Evolutionary conservation across 2,329 filamentous ascomycete genomes (phyloP).

Genomic region (Cytospora piceae): DNA sequence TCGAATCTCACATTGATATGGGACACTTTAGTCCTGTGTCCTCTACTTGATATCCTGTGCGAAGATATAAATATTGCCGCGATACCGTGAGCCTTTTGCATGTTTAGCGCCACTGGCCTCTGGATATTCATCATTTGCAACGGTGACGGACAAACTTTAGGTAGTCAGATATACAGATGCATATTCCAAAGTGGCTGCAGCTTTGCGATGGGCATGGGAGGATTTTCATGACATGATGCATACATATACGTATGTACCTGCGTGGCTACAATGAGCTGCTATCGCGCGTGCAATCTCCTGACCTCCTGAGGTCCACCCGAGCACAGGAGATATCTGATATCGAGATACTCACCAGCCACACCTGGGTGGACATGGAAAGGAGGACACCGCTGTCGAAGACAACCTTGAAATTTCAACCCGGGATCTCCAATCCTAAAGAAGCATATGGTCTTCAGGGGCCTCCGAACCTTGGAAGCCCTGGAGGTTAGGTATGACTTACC

Average conservation of each 20-base stretch:
- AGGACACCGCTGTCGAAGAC: no score
- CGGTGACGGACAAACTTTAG: not conserved
- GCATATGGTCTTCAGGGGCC: no score
- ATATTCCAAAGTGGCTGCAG: not conserved
- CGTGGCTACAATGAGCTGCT: not conserved
- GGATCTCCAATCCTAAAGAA: not conserved
- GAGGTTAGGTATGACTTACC: no score
- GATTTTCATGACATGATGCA: not conserved
- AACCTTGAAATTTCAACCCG: not conserved
- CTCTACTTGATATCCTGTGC: not conserved
- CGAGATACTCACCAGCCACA: not conserved
- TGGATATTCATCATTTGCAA: not conserved
- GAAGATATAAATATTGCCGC: not conserved
- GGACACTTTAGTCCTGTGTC: not conserved
- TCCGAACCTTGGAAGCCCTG: no score
- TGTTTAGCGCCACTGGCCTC: not conserved
- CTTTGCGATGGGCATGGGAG: not conserved
- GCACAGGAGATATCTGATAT: no score
- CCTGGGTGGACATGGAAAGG: no score
- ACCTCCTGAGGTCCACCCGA: not conserved
- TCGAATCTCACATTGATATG: constrained; percentile 11
- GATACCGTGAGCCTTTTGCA: not conserved
- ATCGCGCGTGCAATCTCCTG: not conserved
- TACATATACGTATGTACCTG: not conserved
- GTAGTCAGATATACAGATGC: not conserved